phyloP scores from a whole-genome alignment of 78 protist genomes.

The Salpingoeca rosetta region DNA sequence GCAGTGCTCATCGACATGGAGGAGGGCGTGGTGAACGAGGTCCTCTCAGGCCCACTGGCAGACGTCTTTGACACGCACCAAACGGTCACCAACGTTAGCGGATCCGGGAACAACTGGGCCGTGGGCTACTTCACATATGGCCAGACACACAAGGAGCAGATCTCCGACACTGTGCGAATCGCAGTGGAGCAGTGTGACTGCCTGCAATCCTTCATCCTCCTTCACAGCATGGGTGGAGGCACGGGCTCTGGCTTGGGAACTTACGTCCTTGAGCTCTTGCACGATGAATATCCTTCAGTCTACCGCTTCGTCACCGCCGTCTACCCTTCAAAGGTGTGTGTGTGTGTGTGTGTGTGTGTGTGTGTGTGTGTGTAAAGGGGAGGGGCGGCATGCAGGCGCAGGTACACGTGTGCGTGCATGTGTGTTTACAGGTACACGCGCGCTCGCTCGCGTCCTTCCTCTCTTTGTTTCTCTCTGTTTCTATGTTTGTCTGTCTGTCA shows the following conservation, averaged over 20 bases:
- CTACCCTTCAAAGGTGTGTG: slow-evolving; percentile 34
- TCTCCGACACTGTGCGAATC: slow-evolving; percentile 19
- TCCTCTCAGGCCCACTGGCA: slow-evolving; percentile 33
- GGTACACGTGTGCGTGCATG: neutral
- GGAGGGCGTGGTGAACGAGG: slow-evolving; percentile 62
- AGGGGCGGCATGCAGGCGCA: neutral
- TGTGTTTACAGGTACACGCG: neutral
- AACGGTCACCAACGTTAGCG: slow-evolving; percentile 36
- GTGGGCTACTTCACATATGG: slow-evolving; percentile 48
- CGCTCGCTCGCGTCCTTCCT: neutral
- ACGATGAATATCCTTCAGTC: slow-evolving; percentile 36
- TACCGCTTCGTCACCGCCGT: slow-evolving; percentile 41
- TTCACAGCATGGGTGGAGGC: slow-evolving; percentile 71
- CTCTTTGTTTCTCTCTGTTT: neutral
- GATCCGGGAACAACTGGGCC: slow-evolving; percentile 81
- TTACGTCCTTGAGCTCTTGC: slow-evolving; percentile 23
- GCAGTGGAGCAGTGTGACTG: slow-evolving; percentile 57
- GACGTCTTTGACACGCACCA: slow-evolving; percentile 51
- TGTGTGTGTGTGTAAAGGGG: no score
- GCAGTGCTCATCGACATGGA: slow-evolving; percentile 76
- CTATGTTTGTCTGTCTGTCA: no score
- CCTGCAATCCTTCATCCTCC: slow-evolving; percentile 47
- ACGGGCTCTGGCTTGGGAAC: slow-evolving; percentile 83
- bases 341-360: neutral
- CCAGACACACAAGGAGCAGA: slow-evolving; percentile 6